phyloP scores from a whole-genome alignment of 108 stramenopile genomes.

The Schizochytrium sp. region DNA sequence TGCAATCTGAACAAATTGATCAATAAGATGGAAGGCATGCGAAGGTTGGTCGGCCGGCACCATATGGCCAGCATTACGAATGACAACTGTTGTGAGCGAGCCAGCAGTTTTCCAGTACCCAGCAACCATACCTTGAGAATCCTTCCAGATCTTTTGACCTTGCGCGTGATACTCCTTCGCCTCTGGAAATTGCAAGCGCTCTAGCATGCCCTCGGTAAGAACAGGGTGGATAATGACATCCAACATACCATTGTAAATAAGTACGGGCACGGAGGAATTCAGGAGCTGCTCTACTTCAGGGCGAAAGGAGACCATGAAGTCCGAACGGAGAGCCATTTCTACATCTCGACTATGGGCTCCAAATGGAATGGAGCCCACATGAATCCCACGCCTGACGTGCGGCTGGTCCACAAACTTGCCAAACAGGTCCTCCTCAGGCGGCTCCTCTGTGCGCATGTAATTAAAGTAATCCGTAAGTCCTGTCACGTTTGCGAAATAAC shows the following conservation, averaged over 20 bases:
- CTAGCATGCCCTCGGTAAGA: slow-evolving; percentile 36
- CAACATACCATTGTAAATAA: slow-evolving; percentile 62
- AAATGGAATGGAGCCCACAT: slow-evolving; percentile 47
- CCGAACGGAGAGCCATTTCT: slow-evolving; percentile 48
- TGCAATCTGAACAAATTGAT: neutral
- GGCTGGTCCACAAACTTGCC: slow-evolving; percentile 59
- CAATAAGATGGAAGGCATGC: slow-evolving; percentile 58
- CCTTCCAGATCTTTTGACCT: slow-evolving; percentile 43
- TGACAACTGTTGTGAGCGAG: slow-evolving; percentile 18
- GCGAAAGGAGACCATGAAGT: slow-evolving; percentile 60
- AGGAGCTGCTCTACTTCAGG: slow-evolving; percentile 16
- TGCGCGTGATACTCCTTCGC: neutral
- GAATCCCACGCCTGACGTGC: neutral
- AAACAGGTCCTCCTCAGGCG: slow-evolving; percentile 41
- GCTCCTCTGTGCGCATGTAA: slow-evolving; percentile 44
- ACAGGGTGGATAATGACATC: slow-evolving; percentile 63
- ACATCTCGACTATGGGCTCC: slow-evolving; percentile 30
- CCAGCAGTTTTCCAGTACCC: slow-evolving; percentile 48
- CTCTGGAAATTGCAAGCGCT: slow-evolving; percentile 50
- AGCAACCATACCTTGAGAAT: neutral
- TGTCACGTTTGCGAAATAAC: slow-evolving; percentile 58
- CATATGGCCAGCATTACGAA: slow-evolving; percentile 64
- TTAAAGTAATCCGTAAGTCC: slow-evolving; percentile 68
- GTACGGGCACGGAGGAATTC: neutral
- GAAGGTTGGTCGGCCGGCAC: slow-evolving; percentile 58